Evolutionary conservation across 176 grass and related monocot species (phyloP).

Genomic region (Poa pratensis): DNA sequence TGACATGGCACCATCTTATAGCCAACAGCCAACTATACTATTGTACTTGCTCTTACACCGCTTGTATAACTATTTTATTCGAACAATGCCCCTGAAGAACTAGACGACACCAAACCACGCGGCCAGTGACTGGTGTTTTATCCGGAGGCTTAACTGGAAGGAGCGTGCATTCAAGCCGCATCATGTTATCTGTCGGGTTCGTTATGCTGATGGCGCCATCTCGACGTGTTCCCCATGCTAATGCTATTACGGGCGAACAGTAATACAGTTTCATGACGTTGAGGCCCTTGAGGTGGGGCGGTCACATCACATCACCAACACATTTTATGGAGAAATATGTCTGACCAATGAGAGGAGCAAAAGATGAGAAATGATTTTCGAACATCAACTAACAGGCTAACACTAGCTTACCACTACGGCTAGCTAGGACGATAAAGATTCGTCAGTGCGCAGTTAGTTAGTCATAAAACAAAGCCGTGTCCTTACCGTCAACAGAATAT

Average conservation of each 20-base stretch:
- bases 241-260: neutral
- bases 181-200: conserved; percentile 21
- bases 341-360: no score
- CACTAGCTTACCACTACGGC: neutral
- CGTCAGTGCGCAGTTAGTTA: no score
- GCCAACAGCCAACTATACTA: no score
- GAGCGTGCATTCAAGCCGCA: neutral
- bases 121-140: neutral
- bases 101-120: conserved; percentile 4
- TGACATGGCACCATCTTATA: no score
- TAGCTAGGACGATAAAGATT: no score
- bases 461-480: neutral
- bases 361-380: neutral
- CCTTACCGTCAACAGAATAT: no score
- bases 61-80: neutral
- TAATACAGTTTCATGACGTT: neutral
- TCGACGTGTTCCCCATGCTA: neutral
- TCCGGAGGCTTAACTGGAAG: neutral
- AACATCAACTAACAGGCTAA: neutral
- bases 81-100: neutral
- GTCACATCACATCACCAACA: neutral
- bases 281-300: no score
- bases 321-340: no score
- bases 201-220: neutral
- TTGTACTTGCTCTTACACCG: no score